These are phyloP conservation scores for Chimonanthus salicifolius DNA, from an alignment of 164 flowering plant species.

Conservation along the genomic window DNA sequence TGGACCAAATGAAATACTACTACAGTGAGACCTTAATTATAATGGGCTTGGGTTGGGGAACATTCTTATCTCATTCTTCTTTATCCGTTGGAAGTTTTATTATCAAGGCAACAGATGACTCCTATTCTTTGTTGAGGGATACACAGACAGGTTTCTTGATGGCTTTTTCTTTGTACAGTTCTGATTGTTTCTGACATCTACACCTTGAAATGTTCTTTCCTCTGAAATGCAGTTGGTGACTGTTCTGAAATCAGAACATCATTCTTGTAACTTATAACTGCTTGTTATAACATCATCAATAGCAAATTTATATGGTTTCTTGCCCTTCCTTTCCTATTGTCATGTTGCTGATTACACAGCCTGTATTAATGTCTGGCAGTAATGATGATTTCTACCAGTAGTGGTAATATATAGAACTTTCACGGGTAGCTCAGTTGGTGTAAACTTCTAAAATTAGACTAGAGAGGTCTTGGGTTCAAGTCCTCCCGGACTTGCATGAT, in stretches of 20 bases:
- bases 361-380: too few species aligned
- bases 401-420: too few species aligned
- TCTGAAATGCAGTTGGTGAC: neutral
- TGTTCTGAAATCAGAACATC: constrained; percentile 1
- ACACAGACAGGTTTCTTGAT: constrained; percentile 17
- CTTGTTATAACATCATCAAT: constrained; percentile 1
- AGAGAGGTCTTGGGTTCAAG: too few species aligned
- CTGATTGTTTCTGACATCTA: constrained; percentile 15
- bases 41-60: neutral
- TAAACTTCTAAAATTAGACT: too few species aligned
- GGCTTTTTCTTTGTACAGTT: constrained; percentile 41
- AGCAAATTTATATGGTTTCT: constrained; percentile 7
- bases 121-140: constrained; percentile 24
- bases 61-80: neutral
- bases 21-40: neutral
- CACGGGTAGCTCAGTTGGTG: too few species aligned
- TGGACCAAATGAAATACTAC: neutral
- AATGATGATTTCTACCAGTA: too few species aligned
- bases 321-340: neutral
- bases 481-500: too few species aligned
- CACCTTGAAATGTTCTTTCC: constrained; percentile 20
- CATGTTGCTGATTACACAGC: too few species aligned
- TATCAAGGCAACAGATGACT: constrained; percentile 19
- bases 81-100: constrained; percentile 21
- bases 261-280: constrained; percentile 2